phyloP scores from a whole-genome alignment of 192 early-diverging fungal species.

The Backusella luteola region DNA sequence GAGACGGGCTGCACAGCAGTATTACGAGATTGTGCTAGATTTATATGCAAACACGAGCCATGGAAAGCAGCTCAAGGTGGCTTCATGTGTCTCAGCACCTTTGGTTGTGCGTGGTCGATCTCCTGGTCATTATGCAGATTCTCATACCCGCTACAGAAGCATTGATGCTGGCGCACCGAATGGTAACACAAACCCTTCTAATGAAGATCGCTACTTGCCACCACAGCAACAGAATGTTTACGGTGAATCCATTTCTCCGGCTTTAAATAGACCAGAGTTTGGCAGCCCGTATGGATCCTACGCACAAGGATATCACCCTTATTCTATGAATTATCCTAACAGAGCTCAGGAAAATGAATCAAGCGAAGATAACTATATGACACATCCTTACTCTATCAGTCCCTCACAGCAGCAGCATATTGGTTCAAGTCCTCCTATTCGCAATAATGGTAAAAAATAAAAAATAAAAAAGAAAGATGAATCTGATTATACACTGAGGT shows the following conservation, averaged over 20 bases:
- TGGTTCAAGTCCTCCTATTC: background rate
- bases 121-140: constrained; percentile 84
- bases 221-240: background rate
- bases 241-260: background rate
- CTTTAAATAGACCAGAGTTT: background rate
- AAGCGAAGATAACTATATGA: constrained; percentile 1
- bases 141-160: constrained; percentile 22
- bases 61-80: constrained; percentile 53
- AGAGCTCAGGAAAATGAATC: background rate
- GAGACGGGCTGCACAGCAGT: constrained; percentile 88
- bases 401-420: background rate
- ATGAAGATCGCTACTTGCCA: constrained; percentile 2
- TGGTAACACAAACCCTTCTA: constrained; percentile 1
- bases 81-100: constrained; percentile 65
- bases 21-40: constrained; percentile 73
- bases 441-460: background rate
- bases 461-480: background rate
- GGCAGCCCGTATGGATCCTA: constrained; percentile 2
- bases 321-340: background rate
- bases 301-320: background rate
- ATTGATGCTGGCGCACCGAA: constrained; percentile 22
- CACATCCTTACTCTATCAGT: constrained; percentile 2
- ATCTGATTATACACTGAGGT: background rate
- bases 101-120: constrained; percentile 87
- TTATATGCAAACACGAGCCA: constrained; percentile 67